phyloP scores from a whole-genome alignment of 2,329 filamentous ascomycete genomes.

The Colletotrichum cordylinicola region DNA sequence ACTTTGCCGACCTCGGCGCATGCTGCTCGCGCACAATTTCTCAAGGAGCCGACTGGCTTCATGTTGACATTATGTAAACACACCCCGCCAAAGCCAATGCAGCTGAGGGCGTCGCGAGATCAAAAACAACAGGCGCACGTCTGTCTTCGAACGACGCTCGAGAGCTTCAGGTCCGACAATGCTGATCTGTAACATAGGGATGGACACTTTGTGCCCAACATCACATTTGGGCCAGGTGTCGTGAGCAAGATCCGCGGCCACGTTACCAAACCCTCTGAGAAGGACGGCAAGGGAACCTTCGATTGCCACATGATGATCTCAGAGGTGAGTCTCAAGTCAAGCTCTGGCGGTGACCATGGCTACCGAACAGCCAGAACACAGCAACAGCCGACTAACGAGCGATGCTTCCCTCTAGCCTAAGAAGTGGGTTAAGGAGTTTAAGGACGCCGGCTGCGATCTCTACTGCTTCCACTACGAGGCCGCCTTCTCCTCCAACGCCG shows the following conservation, averaged over 20 bases:
- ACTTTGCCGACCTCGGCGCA: conserved; percentile 87
- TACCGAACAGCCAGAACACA: neutral
- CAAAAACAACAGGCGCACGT: neutral
- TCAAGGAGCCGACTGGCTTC: conserved; percentile 89
- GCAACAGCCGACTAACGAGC: neutral
- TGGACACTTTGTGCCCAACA: conserved; percentile 98
- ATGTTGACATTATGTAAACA: conserved; percentile 86
- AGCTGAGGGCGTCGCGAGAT: conserved; percentile 4
- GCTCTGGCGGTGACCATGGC: neutral
- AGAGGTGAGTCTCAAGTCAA: conserved; percentile 68
- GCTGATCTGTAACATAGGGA: conserved; percentile 65
- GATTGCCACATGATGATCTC: conserved; percentile 99
- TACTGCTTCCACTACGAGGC: conserved; percentile 99
- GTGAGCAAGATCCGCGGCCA: conserved; percentile 92
- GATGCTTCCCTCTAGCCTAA: conserved; percentile 70
- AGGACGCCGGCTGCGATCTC: conserved; percentile 93
- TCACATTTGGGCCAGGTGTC: conserved; percentile 94
- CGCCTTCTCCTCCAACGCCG: conserved; percentile 85
- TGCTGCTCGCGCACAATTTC: conserved; percentile 88
- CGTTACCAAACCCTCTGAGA: conserved; percentile 75
- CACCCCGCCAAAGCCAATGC: neutral
- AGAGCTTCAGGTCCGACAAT: neutral
- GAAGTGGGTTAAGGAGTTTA: conserved; percentile 97
- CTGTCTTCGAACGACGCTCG: neutral
- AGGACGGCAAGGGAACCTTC: conserved; percentile 86